Evolutionary conservation across 441 rosid genomes (phyloP), one percentile per base, ranked within the genome.

Genomic region (Croton setiger): DNA sequence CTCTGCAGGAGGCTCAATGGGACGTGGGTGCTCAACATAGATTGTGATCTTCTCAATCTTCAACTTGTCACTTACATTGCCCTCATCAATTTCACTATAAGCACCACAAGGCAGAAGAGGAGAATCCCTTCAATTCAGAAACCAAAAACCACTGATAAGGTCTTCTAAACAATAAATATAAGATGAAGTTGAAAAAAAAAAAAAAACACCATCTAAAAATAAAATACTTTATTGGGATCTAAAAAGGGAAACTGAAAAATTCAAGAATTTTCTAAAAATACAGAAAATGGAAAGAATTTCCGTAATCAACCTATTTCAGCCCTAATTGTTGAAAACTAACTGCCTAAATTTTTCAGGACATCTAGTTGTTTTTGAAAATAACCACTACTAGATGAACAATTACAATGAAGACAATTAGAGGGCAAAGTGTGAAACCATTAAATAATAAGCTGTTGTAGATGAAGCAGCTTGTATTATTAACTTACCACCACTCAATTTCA

Each of bases 401-500:
- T 10, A 37, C 3, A 36, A 3, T 47, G 5, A 56, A 12, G 44
- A 57, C 36, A 47, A 11, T 20, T n/a, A 10, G 4, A 43, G 12
- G 18, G 33, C 5, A 7, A 45, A 44, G 18, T 0, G 18, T 14
- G 20, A 61, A 33, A 43, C 14, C 27, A 44, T 55, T 36, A 12
- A 45, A 23, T 31, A 45, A 3, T 4, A 48, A 64, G 2, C 15
- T 20, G 54, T 8, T 12, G 6, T 4, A 7, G 3, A 49, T 17
- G n/a, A n/a, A n/a, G n/a, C 0, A 35, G 0, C 4, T 11, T 23
- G 2, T 37, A 37, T 56, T 8, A 71, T 31, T 18, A 68, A 79
- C 98, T 69, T 82, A 91, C 98, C 98, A 93, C 98, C 98, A 91
- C 81, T 93, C 98, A 71, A 82, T 72, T 75, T 93, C 95, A 52